A percentile compares a stretch with the other conserved stretches of the same genome.
These are phyloP conservation scores for Gamsiella multidivaricata DNA, from an alignment of 192 early-diverging fungal genomes.

Conservation along the genomic window DNA sequence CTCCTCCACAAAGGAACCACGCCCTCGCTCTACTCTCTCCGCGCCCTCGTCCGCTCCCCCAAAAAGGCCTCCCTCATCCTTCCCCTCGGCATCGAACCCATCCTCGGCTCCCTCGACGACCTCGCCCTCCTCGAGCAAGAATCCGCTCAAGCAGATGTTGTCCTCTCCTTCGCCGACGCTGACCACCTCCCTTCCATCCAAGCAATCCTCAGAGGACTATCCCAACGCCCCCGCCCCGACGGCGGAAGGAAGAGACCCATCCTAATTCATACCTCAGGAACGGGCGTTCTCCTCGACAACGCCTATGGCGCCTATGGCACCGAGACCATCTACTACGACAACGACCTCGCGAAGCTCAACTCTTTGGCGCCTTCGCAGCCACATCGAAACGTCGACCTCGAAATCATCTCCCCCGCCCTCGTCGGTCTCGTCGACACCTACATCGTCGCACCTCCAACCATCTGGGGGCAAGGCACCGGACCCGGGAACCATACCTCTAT, in stretches of 20 bases:
- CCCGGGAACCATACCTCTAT: slow-evolving; percentile 35
- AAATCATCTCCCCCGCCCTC: slow-evolving; percentile 11
- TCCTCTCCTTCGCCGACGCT: slow-evolving; percentile 31
- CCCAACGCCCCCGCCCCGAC: neutral
- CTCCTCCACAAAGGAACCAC: slow-evolving; percentile 23
- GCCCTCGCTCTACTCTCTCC: neutral
- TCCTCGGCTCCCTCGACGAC: slow-evolving; percentile 41
- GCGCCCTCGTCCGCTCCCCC: slow-evolving; percentile 30
- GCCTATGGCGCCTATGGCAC: slow-evolving; percentile 8
- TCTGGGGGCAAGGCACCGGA: slow-evolving; percentile 42
- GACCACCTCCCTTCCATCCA: slow-evolving; percentile 33
- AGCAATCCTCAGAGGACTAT: slow-evolving; percentile 30
- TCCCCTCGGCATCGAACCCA: slow-evolving; percentile 35
- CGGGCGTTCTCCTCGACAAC: slow-evolving; percentile 33
- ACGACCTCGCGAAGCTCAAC: slow-evolving; percentile 14
- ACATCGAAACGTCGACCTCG: slow-evolving; percentile 35
- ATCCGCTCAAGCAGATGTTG: slow-evolving; percentile 36
- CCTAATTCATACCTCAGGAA: slow-evolving; percentile 45
- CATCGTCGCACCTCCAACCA: slow-evolving; percentile 38
- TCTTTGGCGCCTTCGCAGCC: slow-evolving; percentile 14
- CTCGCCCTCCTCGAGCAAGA: slow-evolving; percentile 7
- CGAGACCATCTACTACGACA: slow-evolving; percentile 31
- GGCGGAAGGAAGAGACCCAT: slow-evolving; percentile 29
- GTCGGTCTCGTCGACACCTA: slow-evolving; percentile 36
- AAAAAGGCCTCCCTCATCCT: slow-evolving; percentile 28